A percentile compares a stretch with the other conserved stretches of the same genome.
Evolutionary conservation across 2,329 filamentous ascomycete genomes (phyloP).

Genomic region (Thielaviopsis euricoi): DNA sequence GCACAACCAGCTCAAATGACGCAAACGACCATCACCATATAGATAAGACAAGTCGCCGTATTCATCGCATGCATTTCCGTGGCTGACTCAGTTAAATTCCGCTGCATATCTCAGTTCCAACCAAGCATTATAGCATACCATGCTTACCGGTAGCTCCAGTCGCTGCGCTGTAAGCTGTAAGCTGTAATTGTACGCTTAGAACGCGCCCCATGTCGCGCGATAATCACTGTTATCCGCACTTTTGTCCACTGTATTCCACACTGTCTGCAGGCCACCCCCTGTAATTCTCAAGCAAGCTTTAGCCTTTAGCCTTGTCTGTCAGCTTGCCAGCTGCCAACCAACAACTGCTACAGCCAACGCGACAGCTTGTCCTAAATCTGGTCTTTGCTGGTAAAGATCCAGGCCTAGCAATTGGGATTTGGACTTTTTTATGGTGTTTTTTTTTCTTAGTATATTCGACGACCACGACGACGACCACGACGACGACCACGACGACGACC

Average conservation of each 20-base stretch:
- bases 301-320: neutral
- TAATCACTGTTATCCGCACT: neutral
- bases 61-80: neutral
- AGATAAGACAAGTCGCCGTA: too few species aligned
- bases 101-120: neutral
- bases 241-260: neutral
- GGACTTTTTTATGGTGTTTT: neutral
- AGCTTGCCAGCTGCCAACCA: slow-evolving; percentile 1
- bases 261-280: neutral
- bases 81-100: neutral
- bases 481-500: neutral
- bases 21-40: too few species aligned
- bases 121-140: too few species aligned
- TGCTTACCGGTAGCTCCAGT: neutral
- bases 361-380: slow-evolving; percentile 16
- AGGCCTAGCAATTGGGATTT: too few species aligned
- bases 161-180: neutral
- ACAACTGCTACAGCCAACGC: slow-evolving; percentile 6
- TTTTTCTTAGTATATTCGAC: neutral
- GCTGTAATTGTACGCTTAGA: neutral
- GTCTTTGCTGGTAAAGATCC: neutral
- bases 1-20: too few species aligned
- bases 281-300: neutral
- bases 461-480: neutral
- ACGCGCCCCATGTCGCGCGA: neutral